phyloP scores from a whole-genome alignment of 2,329 filamentous ascomycete species.

The Piedraia hortae region DNA sequence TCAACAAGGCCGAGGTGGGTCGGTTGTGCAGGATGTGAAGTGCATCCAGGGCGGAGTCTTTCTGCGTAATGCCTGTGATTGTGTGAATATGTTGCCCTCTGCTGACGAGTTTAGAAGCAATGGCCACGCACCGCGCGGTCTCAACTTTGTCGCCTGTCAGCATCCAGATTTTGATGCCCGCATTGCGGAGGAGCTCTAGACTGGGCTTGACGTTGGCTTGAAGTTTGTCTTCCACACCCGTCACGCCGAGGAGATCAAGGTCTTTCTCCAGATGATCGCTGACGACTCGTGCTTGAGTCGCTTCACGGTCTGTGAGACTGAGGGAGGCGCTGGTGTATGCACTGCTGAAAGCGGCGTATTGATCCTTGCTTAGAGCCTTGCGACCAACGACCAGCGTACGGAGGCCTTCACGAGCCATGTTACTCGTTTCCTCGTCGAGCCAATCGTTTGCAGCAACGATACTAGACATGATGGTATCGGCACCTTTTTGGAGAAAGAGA shows the following conservation, averaged over 20 bases:
- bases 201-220: conserved; percentile 90
- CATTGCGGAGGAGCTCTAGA: conserved; percentile 79
- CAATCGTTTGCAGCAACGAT: conserved; percentile 94
- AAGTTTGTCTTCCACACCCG: conserved; percentile 88
- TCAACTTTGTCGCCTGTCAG: conserved; percentile 96
- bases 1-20: conserved; percentile 61
- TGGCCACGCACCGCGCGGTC: conserved; percentile 83
- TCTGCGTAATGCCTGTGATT: conserved; percentile 44
- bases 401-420: conserved; percentile 92
- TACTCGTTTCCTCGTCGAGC: conserved; percentile 96
- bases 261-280: conserved; percentile 61
- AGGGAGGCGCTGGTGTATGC: conserved; percentile 58
- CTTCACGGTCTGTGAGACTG: conserved; percentile 52
- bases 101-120: conserved; percentile 79
- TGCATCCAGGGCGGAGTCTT: conserved; percentile 63
- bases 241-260: conserved; percentile 83
- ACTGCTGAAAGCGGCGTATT: conserved; percentile 54
- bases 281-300: conserved; percentile 54
- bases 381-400: conserved; percentile 87
- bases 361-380: conserved; percentile 49
- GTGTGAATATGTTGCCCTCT: conserved; percentile 91
- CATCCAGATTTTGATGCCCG: conserved; percentile 99
- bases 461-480: conserved; percentile 89
- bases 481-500: conserved; percentile 97
- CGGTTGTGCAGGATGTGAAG: conserved; percentile 74